Base-by-base conservation (phyloP, 345 rosid genomes). In the Moringa oleifera region DNA sequence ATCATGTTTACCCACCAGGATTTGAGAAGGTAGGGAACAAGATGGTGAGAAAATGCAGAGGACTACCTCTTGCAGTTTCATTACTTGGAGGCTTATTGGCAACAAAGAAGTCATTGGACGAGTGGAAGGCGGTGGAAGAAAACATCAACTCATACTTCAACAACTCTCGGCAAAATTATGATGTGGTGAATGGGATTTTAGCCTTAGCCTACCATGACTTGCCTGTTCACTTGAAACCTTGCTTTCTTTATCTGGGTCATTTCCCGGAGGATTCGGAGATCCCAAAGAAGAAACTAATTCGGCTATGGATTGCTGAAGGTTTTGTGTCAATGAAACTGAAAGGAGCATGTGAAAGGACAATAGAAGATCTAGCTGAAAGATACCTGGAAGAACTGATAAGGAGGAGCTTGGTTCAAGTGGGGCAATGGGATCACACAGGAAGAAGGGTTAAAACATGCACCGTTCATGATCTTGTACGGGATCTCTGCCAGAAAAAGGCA, bases 31-130 rank as follows among this genome's bases (percentile, higher is more conserved):
- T 69, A 12, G 82, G 71, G 25, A 20, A 50, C 24, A 49, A 59
- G 15, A 72, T 79, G 71, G 53, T 69, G 36, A 49, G 54, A 18
- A 58, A 52, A 25, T 71, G 79, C 51, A 58, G 51, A 25, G 75
- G 77, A 0, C 33, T 75, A 13, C 82, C 82, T 0, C 50, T 78
- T 47, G 79, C 82, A 25, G 47, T 78, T 20, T 63, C 37, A 0
- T 73, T 69, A 52, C 61, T 78, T 0, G 77, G 74, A 28, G 82
- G 81, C 53, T 28, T 71, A 9, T 4, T 78, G 20, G 73, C 63
- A 2, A 60, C 28, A 10, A 73, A 73, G 19, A 22, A 36, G 50
- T 54, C 61, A 0, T 0, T 52, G 4, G 24, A 16, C 0, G 68
- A 73, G 0, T 73, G 77, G 77, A 0, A 28, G 0, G 20, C 0